Conservation (phyloP, 441 rosid genomes). For the Pelargonium cotyledonis region DNA sequence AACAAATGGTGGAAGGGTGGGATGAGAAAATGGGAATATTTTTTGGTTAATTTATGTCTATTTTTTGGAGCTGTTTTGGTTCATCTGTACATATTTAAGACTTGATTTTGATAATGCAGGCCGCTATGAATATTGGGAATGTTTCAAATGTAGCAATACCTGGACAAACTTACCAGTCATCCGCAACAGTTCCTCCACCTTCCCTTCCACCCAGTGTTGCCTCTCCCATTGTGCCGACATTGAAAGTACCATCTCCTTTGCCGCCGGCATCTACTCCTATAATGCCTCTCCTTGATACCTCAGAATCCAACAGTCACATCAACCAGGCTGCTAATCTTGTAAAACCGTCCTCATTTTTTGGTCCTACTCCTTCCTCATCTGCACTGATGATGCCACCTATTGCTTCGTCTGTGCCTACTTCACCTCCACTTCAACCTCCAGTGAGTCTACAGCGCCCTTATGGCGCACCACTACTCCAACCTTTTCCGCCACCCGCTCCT, state of each 20-base stretch:
- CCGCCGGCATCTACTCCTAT: constrained; percentile 40
- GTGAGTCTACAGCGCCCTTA: constrained; percentile 47
- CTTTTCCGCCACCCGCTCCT: constrained; percentile 91
- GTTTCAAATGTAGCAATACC: constrained; percentile 32
- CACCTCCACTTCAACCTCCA: constrained; percentile 54
- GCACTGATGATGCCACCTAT: constrained; percentile 16
- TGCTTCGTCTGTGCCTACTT: constrained; percentile 26
- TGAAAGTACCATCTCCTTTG: constrained; percentile 39
- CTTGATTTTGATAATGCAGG: constrained; percentile 40
- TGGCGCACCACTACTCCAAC: constrained; percentile 85
- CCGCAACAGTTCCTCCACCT: constrained; percentile 38
- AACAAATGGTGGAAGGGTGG: no score
- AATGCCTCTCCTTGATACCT: constrained; percentile 42
- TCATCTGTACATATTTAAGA: background rate
- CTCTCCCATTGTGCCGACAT: constrained; percentile 37
- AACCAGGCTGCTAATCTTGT: constrained; percentile 48
- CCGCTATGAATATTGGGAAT: constrained; percentile 49
- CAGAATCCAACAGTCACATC: constrained; percentile 36
- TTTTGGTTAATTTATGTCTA: background rate
- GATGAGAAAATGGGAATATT: background rate
- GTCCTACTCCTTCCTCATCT: constrained; percentile 37
- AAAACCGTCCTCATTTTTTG: constrained; percentile 65
- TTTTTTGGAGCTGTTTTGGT: background rate
- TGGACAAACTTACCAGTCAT: constrained; percentile 44
- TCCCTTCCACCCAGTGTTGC: constrained; percentile 33